A percentile compares a stretch with the other conserved stretches of the same genome.
Conservation (phyloP, 1,139 yeast genomes). For the Hemisphaericaspora xylofermentans region DNA sequence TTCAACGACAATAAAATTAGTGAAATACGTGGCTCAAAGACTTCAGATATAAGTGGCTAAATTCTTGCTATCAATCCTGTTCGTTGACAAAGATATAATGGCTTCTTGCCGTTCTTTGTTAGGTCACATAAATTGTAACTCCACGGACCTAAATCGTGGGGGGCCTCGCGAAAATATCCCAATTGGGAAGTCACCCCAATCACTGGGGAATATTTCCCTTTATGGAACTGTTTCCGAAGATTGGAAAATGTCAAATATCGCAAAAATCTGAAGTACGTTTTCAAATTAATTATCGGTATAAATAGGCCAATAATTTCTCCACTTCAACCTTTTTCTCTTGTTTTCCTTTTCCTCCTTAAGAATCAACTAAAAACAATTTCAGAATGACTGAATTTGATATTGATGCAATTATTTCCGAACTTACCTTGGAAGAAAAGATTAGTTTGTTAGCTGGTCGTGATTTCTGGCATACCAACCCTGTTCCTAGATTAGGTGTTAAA, state of each 20-base stretch:
- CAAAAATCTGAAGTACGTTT: too few relatives aligned
- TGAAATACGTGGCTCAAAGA: too few relatives aligned
- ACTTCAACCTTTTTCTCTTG: not conserved
- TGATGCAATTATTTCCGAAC: constrained; percentile 39
- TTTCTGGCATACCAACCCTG: constrained; percentile 54
- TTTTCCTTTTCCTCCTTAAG: not conserved
- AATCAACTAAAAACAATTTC: not conserved
- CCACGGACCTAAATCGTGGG: too few relatives aligned
- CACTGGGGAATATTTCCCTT: not conserved
- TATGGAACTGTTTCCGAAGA: not conserved
- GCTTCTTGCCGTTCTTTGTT: too few relatives aligned
- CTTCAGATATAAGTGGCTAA: too few relatives aligned
- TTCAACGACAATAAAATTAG: too few relatives aligned
- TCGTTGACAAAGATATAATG: too few relatives aligned
- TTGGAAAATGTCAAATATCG: too few relatives aligned
- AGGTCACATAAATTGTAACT: too few relatives aligned
- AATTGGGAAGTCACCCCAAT: not conserved
- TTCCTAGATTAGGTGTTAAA: constrained; percentile 43
- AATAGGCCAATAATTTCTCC: not conserved
- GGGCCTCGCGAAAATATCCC: not conserved
- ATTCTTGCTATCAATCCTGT: too few relatives aligned
- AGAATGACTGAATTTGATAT: constrained; percentile 30
- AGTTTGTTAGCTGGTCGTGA: constrained; percentile 48
- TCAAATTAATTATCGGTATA: too few relatives aligned
- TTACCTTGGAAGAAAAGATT: constrained; percentile 50